These are phyloP conservation scores for Nasturtium officinale DNA, from an alignment of 345 rosid species.

Conservation along the genomic window DNA sequence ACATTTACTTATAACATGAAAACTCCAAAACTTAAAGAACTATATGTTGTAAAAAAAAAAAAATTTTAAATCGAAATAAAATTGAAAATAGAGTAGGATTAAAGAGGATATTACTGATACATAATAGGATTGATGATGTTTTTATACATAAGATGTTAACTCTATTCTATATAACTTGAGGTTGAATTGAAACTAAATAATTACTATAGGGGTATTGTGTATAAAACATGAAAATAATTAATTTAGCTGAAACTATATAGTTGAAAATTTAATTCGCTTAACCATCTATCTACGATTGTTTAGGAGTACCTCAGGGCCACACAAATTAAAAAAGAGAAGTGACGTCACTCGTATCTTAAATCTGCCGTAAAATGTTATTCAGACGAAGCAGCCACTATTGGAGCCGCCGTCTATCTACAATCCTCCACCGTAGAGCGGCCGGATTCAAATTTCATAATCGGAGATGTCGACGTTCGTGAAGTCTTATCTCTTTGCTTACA, in stretches of 20 bases:
- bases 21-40: no score
- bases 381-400: slow-evolving; percentile 6
- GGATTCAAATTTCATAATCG: neutral
- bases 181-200: neutral
- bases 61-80: no score
- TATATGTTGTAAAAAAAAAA: no score
- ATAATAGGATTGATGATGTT: no score
- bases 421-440: slow-evolving; percentile 13
- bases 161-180: no score
- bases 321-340: neutral
- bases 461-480: slow-evolving; percentile 42
- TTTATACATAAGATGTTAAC: no score
- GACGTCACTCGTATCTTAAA: slow-evolving; percentile 34
- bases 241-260: neutral
- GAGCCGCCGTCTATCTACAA: slow-evolving; percentile 8
- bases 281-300: neutral
- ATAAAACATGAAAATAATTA: neutral
- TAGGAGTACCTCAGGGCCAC: slow-evolving; percentile 32
- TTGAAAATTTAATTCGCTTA: neutral
- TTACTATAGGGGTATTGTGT: neutral
- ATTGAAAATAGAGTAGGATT: no score
- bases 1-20: no score
- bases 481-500: slow-evolving; percentile 72
- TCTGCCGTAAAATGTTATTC: slow-evolving; percentile 30
- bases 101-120: no score